phyloP scores from a whole-genome alignment of 169 alveolate species.

The Besnoitia besnoiti region DNA sequence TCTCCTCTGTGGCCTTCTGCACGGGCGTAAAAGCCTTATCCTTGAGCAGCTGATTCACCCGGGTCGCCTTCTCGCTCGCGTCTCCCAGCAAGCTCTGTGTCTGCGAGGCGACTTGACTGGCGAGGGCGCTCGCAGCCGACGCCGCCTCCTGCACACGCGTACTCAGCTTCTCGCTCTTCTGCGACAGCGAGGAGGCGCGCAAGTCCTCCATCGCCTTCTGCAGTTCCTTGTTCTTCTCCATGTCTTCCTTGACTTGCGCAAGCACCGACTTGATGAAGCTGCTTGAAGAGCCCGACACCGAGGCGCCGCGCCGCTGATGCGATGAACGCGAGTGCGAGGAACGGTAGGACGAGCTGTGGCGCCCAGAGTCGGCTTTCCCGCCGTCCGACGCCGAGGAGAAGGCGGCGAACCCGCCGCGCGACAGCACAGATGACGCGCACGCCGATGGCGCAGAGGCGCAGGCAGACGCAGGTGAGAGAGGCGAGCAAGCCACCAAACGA shows the following conservation, averaged over 20 bases:
- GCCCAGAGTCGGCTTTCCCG: not conserved
- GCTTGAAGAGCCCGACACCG: not conserved
- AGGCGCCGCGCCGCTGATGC: not conserved
- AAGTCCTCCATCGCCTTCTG: slow-evolving; percentile 66
- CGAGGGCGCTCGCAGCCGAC: slow-evolving; percentile 52
- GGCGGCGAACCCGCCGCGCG: not conserved
- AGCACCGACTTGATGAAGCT: slow-evolving; percentile 64
- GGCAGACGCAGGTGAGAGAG: not conserved
- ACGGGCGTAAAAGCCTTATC: slow-evolving; percentile 18
- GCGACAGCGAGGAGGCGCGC: slow-evolving; percentile 44
- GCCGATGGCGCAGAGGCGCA: not conserved
- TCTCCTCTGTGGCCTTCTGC: not conserved
- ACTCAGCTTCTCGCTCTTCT: slow-evolving; percentile 31
- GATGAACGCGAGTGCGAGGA: not conserved
- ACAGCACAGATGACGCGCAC: not conserved
- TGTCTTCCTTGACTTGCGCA: slow-evolving; percentile 65
- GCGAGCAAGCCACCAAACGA: not conserved
- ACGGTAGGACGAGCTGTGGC: not conserved
- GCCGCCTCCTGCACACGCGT: slow-evolving; percentile 46
- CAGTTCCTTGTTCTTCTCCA: slow-evolving; percentile 63
- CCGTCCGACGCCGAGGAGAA: slow-evolving; percentile 1
- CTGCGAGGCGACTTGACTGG: slow-evolving; percentile 8
- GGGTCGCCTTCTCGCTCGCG: slow-evolving; percentile 1
- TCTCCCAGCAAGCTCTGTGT: slow-evolving; percentile 32
- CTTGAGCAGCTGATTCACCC: slow-evolving; percentile 34